Evolutionary conservation across 1,284 basidiomycete genomes (phyloP).

Genomic region (Athelia sp.): DNA sequence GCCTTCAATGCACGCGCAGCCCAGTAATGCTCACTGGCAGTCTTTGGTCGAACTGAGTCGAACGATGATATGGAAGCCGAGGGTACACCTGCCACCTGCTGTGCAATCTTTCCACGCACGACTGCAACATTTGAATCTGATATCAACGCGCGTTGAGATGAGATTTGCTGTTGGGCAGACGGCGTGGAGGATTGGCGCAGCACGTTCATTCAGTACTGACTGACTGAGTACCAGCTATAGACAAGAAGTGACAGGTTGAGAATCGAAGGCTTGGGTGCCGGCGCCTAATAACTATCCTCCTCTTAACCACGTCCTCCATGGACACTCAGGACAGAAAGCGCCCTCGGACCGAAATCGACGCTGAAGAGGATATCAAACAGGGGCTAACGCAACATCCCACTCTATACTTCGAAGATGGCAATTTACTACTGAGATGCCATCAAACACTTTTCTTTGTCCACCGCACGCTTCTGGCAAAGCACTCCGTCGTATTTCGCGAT

Average conservation of each 20-base stretch:
- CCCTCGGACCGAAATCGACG: neutral
- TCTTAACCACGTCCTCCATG: too few relatives aligned
- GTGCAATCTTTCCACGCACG: too few relatives aligned
- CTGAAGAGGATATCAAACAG: neutral
- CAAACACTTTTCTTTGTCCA: constrained; percentile 13
- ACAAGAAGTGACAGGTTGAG: too few relatives aligned
- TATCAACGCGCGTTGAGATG: too few relatives aligned
- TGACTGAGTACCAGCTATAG: neutral
- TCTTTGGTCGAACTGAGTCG: neutral
- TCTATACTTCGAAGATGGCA: constrained; percentile 13
- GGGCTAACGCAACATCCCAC: constrained; percentile 8
- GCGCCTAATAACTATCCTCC: too few relatives aligned
- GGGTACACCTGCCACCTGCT: too few relatives aligned
- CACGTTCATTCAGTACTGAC: too few relatives aligned
- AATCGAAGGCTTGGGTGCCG: too few relatives aligned
- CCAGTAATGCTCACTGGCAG: constrained; percentile 1
- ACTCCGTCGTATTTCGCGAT: constrained; percentile 6
- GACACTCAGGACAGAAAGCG: constrained; percentile 1
- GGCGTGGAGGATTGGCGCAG: too few relatives aligned
- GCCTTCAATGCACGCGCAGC: constrained; percentile 1
- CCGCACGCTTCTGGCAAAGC: constrained; percentile 8
- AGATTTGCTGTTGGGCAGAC: too few relatives aligned
- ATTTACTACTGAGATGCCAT: constrained; percentile 7
- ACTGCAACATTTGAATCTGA: too few relatives aligned
- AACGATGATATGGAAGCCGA: neutral